These are phyloP conservation scores for Carex cristatella DNA, from an alignment of 176 grass and related monocot species.

Conservation along the genomic window DNA sequence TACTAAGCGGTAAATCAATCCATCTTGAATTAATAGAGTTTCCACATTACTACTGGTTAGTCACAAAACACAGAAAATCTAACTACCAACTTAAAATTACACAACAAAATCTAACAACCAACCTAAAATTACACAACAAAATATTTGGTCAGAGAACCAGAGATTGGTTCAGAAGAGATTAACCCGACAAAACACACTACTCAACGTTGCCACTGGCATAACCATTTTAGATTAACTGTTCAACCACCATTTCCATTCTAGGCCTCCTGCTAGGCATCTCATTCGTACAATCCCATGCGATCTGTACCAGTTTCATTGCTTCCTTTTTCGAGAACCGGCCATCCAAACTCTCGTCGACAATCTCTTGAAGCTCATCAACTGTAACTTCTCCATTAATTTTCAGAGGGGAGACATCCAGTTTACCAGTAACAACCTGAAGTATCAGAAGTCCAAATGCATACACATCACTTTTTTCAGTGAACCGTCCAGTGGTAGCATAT, in stretches of 20 bases:
- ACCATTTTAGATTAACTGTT: slow-evolving; percentile 38
- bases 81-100: background rate
- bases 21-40: background rate
- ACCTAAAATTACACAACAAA: background rate
- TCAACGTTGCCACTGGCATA: background rate
- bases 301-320: slow-evolving; percentile 36
- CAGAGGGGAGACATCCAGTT: slow-evolving; percentile 45
- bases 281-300: slow-evolving; percentile 46
- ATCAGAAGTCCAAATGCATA: slow-evolving; percentile 71
- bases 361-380: slow-evolving; percentile 32
- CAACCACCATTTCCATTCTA: slow-evolving; percentile 57
- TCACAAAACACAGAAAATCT: background rate
- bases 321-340: slow-evolving; percentile 52
- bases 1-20: background rate
- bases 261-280: slow-evolving; percentile 57
- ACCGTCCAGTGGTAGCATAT: slow-evolving; percentile 58
- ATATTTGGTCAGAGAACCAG: background rate
- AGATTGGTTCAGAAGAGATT: slow-evolving; percentile 7
- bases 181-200: slow-evolving; percentile 7
- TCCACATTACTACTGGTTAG: background rate
- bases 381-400: background rate
- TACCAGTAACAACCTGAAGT: slow-evolving; percentile 73
- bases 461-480: slow-evolving; percentile 94
- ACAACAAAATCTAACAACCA: background rate
- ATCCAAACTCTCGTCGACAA: slow-evolving; percentile 40